These are phyloP conservation scores for Rickenella mellea DNA, from an alignment of 768 basidiomycete species.

Conservation along the genomic window DNA sequence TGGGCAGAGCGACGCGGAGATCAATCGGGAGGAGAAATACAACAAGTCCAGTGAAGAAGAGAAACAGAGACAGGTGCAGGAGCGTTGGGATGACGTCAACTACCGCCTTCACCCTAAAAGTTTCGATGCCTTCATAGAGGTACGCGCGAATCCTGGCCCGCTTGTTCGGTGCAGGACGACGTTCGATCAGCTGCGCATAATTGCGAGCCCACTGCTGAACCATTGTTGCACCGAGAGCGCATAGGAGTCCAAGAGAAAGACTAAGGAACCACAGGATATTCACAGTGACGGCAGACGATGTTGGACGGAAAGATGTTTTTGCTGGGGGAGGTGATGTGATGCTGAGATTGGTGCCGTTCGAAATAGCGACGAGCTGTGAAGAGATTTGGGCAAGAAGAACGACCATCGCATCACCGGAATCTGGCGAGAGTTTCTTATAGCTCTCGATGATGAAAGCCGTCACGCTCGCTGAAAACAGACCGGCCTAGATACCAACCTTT, in stretches of 20 bases:
- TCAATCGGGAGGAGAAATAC: not conserved
- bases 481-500: conserved; percentile 2
- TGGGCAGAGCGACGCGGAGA: not conserved
- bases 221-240: conserved; percentile 1
- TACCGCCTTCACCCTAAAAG: not conserved
- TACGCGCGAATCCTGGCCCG: not conserved
- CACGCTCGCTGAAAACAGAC: conserved; percentile 11
- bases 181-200: not conserved
- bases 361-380: too few species aligned
- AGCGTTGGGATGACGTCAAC: not conserved
- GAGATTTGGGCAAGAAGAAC: conserved; percentile 1
- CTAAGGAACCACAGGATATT: conserved; percentile 4
- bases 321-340: not conserved
- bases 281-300: not conserved
- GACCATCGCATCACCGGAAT: conserved; percentile 1
- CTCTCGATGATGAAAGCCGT: conserved; percentile 11
- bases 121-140: not conserved
- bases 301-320: not conserved
- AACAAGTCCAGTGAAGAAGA: conserved; percentile 3
- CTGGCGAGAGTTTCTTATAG: conserved; percentile 7
- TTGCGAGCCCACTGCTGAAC: conserved; percentile 1
- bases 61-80: conserved; percentile 1
- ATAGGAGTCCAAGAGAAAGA: not conserved
- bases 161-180: not conserved
- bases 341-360: too few species aligned